Evolutionary conservation across 179 eudicot species (phyloP).

Genomic region (Beta lomatogona): DNA sequence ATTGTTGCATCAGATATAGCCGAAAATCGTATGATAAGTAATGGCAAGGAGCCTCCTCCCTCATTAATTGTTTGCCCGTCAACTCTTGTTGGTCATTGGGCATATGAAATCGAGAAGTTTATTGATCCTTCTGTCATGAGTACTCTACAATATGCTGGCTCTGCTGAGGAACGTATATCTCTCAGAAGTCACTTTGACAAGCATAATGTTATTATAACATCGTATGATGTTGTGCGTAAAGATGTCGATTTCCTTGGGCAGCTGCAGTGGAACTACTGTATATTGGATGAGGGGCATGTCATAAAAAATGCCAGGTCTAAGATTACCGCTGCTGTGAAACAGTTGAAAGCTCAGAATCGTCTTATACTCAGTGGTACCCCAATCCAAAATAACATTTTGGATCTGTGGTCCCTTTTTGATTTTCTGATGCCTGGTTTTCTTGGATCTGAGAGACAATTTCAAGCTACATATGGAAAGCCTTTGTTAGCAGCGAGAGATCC

Average conservation of each 20-base stretch:
- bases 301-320: conserved; percentile 92
- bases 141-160: conserved; percentile 87
- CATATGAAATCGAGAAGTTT: conserved; percentile 94
- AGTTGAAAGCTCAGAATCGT: conserved; percentile 93
- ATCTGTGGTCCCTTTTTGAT: conserved; percentile 98
- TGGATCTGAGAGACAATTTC: conserved; percentile 97
- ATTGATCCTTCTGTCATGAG: conserved; percentile 78
- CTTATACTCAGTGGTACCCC: conserved; percentile 98
- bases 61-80: conserved; percentile 95
- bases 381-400: conserved; percentile 96
- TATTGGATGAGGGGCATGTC: conserved; percentile 94
- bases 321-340: conserved; percentile 93
- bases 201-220: conserved; percentile 84
- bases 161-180: conserved; percentile 81
- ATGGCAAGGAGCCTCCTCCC: conserved; percentile 46
- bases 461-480: conserved; percentile 95
- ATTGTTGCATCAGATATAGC: conserved; percentile 96
- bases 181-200: conserved; percentile 60
- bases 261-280: conserved; percentile 84
- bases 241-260: conserved; percentile 84
- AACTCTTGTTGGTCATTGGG: conserved; percentile 99
- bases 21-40: conserved; percentile 52
- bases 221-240: conserved; percentile 98
- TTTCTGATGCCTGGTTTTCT: conserved; percentile 99
- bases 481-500: conserved; percentile 91